A percentile compares a stretch with the other conserved stretches of the same genome.
Evolutionary conservation across 2,329 filamentous ascomycete species (phyloP).

Genomic region (Hortaea werneckii): DNA sequence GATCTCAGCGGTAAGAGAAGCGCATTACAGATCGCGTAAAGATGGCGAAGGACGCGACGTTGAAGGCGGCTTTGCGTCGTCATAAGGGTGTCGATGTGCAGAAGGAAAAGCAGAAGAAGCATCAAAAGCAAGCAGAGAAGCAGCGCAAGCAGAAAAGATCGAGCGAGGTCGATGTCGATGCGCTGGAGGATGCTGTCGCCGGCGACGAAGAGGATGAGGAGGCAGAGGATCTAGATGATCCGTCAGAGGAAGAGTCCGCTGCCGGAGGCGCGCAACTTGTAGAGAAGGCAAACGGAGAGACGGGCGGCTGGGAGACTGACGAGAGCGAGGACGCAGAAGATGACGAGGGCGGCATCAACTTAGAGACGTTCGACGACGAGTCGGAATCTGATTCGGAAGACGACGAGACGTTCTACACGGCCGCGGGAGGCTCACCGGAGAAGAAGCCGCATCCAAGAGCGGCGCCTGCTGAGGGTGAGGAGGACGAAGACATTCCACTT

Average conservation of each 20-base stretch:
- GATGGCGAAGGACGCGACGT: conserved; percentile 45
- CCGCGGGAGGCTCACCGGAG: conserved; percentile 3
- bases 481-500: conserved; percentile 79
- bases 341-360: conserved; percentile 30
- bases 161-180: conserved; percentile 19
- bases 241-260: conserved; percentile 11
- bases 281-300: conserved; percentile 17
- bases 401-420: conserved; percentile 17
- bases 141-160: conserved; percentile 28
- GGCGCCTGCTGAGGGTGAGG: conserved; percentile 40
- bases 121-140: conserved; percentile 47
- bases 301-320: conserved; percentile 23
- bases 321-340: conserved; percentile 23
- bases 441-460: conserved; percentile 18
- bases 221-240: conserved; percentile 11
- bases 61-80: conserved; percentile 48
- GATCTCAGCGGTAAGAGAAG: too few species aligned
- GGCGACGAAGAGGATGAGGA: conserved; percentile 16
- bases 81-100: conserved; percentile 57
- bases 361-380: conserved; percentile 25
- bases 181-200: conserved; percentile 18
- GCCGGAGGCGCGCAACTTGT: conserved; percentile 24
- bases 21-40: too few species aligned
- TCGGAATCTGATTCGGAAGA: conserved; percentile 26
- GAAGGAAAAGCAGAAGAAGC: conserved; percentile 50